Conservation (phyloP, 768 basidiomycete genomes). For the Trametes elegans region DNA sequence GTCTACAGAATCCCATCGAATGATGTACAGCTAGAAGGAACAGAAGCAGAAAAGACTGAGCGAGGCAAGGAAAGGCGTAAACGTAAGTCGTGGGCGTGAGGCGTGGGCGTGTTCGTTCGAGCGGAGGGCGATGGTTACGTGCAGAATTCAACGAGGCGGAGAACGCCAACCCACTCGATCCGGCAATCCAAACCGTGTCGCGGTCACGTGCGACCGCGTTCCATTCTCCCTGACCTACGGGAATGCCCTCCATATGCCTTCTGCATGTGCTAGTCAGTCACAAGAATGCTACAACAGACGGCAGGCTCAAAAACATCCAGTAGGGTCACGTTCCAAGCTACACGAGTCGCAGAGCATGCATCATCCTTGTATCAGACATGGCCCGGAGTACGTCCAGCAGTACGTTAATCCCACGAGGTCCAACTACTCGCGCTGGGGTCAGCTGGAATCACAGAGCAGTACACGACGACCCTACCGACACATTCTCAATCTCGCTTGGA, state of each 20-base stretch:
- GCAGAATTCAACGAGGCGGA: conserved; percentile 5
- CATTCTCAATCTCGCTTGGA: neutral
- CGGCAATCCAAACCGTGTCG: conserved; percentile 18
- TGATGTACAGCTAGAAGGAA: neutral
- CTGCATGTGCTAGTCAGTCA: too few species aligned
- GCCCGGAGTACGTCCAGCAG: too few species aligned
- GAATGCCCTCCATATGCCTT: too few species aligned
- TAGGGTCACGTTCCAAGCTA: too few species aligned
- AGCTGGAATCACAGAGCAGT: too few species aligned
- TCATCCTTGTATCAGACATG: too few species aligned
- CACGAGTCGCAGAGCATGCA: too few species aligned
- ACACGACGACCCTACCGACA: neutral
- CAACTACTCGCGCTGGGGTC: too few species aligned
- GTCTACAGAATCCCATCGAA: conserved; percentile 79
- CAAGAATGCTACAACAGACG: too few species aligned
- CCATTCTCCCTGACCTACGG: neutral
- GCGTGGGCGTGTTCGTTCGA: neutral
- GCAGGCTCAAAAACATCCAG: too few species aligned
- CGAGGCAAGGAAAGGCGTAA: neutral
- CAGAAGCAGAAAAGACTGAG: conserved; percentile 6
- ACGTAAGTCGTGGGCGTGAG: conserved; percentile 1
- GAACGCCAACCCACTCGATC: conserved; percentile 6
- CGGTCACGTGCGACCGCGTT: conserved; percentile 23
- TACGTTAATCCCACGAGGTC: too few species aligned
- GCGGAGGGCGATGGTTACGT: neutral